Percentiles rank a stretch among this genome's conserved stretches.
phyloP scores from a whole-genome alignment of 805 yeast genomes.

The Cyberlindnera americana region DNA sequence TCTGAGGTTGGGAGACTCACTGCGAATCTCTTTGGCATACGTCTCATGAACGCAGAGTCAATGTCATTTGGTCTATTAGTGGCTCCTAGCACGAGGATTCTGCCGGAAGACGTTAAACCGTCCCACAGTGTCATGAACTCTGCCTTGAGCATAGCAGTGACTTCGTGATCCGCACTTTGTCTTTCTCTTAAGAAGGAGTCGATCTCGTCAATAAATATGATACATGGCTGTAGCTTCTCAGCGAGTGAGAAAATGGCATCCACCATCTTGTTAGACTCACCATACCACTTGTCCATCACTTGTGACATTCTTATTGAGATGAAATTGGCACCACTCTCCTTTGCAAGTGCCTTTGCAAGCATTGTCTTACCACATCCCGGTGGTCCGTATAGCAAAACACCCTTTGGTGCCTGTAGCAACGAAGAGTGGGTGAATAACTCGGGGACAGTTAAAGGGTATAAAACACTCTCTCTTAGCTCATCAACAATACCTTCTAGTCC shows the following conservation, averaged over 20 bases:
- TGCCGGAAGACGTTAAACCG: slow-evolving; percentile 74
- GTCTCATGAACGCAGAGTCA: slow-evolving; percentile 86
- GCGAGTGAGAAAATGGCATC: slow-evolving; percentile 93
- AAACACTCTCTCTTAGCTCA: slow-evolving; percentile 83
- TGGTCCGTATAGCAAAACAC: slow-evolving; percentile 89
- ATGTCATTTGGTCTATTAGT: slow-evolving; percentile 91
- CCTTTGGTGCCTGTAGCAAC: slow-evolving; percentile 87
- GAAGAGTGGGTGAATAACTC: slow-evolving; percentile 69
- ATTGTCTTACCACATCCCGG: slow-evolving; percentile 98
- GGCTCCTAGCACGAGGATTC: slow-evolving; percentile 88
- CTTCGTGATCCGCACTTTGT: slow-evolving; percentile 83
- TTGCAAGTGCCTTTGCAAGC: slow-evolving; percentile 93
- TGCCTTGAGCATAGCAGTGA: slow-evolving; percentile 90
- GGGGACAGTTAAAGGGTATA: slow-evolving; percentile 80
- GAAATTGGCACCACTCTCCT: slow-evolving; percentile 88
- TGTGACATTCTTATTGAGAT: slow-evolving; percentile 89
- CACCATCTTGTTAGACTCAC: slow-evolving; percentile 90
- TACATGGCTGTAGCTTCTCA: slow-evolving; percentile 86
- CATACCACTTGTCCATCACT: slow-evolving; percentile 96
- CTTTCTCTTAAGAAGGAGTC: slow-evolving; percentile 92
- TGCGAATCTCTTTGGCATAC: slow-evolving; percentile 88
- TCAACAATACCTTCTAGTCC: slow-evolving; percentile 81
- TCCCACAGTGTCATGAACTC: slow-evolving; percentile 99
- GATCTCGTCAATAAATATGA: slow-evolving; percentile 92
- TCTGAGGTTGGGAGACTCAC: slow-evolving; percentile 64